Conservation (phyloP, 305 asterid species). For the Solanum hybrid region DNA sequence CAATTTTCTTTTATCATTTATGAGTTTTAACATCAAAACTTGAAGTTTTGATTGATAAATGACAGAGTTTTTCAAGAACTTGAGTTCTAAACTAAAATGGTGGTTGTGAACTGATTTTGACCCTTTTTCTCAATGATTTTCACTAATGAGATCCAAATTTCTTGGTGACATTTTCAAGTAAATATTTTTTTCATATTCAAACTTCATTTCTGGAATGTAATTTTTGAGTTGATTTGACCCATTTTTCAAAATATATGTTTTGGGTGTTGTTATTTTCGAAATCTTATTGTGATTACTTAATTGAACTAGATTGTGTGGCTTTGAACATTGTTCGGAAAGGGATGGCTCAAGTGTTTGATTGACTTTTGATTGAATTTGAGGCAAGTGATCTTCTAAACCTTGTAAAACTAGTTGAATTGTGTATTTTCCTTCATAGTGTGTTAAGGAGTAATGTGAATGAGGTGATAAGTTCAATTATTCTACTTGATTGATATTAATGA, state of each 20-base stretch:
- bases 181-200: too few relatives aligned
- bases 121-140: not conserved
- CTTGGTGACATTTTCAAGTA: not conserved
- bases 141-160: not conserved
- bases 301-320: not conserved
- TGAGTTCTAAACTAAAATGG: not conserved
- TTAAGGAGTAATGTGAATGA: not conserved
- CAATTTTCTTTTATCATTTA: not conserved
- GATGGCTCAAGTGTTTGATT: not conserved
- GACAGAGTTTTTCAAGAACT: not conserved
- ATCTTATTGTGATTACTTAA: not conserved
- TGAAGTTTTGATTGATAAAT: not conserved
- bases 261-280: not conserved
- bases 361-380: not conserved
- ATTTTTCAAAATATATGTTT: not conserved
- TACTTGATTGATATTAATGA: not conserved
- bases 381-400: not conserved
- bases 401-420: not conserved
- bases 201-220: not conserved
- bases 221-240: not conserved
- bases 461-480: too few relatives aligned
- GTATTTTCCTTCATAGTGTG: not conserved
- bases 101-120: not conserved
- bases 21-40: not conserved
- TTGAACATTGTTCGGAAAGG: not conserved